Evolutionary conservation across 306 rosid species (phyloP), one percentile per base, ranked within the genome.

Genomic region (Prosopis cineraria): DNA sequence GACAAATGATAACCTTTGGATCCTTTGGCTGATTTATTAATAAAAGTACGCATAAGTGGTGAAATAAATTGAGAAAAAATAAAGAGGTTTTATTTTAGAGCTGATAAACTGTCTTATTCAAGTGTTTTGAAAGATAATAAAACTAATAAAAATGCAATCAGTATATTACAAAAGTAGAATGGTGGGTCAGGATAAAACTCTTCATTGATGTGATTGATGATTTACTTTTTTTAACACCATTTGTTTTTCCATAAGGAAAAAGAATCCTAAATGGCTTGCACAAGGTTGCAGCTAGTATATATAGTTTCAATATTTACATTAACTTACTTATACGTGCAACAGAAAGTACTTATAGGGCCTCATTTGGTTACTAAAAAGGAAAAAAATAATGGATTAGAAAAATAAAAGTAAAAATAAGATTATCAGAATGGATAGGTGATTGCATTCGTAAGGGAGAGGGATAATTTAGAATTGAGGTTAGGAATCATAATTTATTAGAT

Each of bases 11-110:
- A 48, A 36, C 29, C 52, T 68, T 25, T 12, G 39, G 68, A 66
- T 30, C 30, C 10, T 80, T 81, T 77, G 4, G 33, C 20, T 75
- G 39, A 75, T 27, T 74, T 68, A 66, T 59, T 24, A 36, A 65
- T 63, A 69, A 40, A 48, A 60, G 37, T 12, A 43, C 25, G 53
- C 24, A 69, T 20, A 44, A 69, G 25, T 52, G 75, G 72, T 53
- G 78, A 53, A 47, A 63, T 50, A 31, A 31, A 14, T 44, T 52
- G 69, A 10, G 59, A 71, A 70, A 64, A 24, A 27, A 63, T 59
- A 55, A 19, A 20, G 40, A 25, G 48, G 75, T 13, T 44, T n/a
- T n/a, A n/a, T n/a, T n/a, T 48, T 13, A 76, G 59, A 79, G 59
- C 36, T 37, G 30, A 41, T 37, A 65, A 65, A n/a, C 25, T 64